A percentile compares a stretch with the other conserved stretches of the same genome.
Evolutionary conservation across 805 yeast genomes (phyloP).

Genomic region (Kurtzmaniella fragi): DNA sequence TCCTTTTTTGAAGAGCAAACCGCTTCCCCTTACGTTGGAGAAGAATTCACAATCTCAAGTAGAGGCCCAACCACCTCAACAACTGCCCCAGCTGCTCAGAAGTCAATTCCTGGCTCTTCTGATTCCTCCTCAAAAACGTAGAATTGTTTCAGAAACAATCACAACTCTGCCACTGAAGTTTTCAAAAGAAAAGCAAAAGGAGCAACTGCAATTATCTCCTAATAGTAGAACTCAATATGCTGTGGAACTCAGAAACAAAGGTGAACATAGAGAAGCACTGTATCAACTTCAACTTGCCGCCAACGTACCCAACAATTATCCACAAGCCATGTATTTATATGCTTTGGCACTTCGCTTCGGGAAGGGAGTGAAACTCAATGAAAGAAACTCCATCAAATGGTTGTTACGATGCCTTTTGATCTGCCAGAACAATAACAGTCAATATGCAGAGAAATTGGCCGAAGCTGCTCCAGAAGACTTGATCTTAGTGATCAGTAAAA

Average conservation of each 20-base stretch:
- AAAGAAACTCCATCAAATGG: constrained; percentile 53
- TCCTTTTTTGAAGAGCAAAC: too few relatives aligned
- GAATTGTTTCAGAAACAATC: constrained; percentile 3
- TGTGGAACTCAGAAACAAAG: constrained; percentile 46
- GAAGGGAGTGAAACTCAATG: constrained; percentile 59
- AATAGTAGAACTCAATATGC: constrained; percentile 41
- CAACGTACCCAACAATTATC: constrained; percentile 49
- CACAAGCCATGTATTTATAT: constrained; percentile 60
- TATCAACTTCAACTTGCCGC: constrained; percentile 65
- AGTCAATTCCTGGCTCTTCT: neutral
- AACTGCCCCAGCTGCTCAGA: neutral
- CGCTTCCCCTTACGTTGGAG: too few relatives aligned
- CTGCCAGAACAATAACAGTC: neutral
- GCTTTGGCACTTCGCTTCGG: constrained; percentile 66
- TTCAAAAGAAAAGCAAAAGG: constrained; percentile 3
- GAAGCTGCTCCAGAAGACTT: constrained; percentile 24
- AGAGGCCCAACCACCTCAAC: neutral
- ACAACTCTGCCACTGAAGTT: constrained; percentile 5
- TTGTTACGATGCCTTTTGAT: constrained; percentile 43
- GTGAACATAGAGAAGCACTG: constrained; percentile 63
- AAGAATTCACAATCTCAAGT: too few relatives aligned
- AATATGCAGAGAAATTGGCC: constrained; percentile 20
- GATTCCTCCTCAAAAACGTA: neutral
- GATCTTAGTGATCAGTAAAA: constrained; percentile 18
- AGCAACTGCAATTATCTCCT: constrained; percentile 15